Conservation (phyloP, 2,329 filamentous ascomycete species). For the Aspergillus fructus region DNA sequence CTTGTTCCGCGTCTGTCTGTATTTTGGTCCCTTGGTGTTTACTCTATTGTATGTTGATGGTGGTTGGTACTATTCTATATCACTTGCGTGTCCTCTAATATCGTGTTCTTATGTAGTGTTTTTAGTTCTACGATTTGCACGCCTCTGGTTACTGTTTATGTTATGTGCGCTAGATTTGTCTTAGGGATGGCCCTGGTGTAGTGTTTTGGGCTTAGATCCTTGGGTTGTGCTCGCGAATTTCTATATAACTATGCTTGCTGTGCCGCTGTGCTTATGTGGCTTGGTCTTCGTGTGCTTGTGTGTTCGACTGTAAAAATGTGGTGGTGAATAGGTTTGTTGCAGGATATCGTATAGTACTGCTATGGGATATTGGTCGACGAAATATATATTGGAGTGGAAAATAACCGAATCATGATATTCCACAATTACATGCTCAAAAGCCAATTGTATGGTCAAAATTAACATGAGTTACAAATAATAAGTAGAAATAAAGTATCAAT, state of each 20-base stretch:
- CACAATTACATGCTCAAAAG: neutral
- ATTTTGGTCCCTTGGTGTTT: too few relatives aligned
- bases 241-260: neutral
- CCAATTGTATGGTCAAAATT: accelerated
- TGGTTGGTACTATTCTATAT: too few relatives aligned
- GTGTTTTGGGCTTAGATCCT: neutral
- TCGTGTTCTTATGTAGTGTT: too few relatives aligned
- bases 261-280: neutral
- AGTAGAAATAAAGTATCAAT: neutral
- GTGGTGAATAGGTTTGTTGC: neutral
- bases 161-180: neutral
- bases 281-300: neutral
- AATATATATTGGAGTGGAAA: neutral
- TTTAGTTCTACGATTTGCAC: neutral
- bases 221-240: neutral
- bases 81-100: too few relatives aligned
- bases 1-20: too few relatives aligned
- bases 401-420: neutral
- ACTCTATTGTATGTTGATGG: too few relatives aligned
- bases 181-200: neutral
- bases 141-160: neutral
- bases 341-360: neutral
- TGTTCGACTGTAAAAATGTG: neutral
- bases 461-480: neutral
- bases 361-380: neutral